Base-by-base conservation (phyloP, 2,329 filamentous ascomycete genomes). In the Fusarium redolens region DNA sequence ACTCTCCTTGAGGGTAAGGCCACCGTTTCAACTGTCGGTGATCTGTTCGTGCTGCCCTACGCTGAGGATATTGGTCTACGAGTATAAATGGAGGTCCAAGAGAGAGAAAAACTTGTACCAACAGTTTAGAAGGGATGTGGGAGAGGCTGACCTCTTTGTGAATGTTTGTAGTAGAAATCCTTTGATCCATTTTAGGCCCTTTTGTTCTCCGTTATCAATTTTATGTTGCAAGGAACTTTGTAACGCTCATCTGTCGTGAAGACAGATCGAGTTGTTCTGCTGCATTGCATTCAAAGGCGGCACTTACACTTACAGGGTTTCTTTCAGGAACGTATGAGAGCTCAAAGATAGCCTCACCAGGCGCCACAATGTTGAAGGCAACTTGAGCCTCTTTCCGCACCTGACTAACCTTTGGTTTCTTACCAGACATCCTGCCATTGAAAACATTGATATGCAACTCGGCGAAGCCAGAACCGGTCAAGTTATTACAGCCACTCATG, bases 11-110 rank as follows among this genome's bases (percentile, higher is more conserved):
- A 95, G 76, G 91, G 91, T 84, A 98, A 95, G 89, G 95, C 96
- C 57, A 92, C 94, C 60, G 93, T 98, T 72, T 92, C 94, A 71
- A 89, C 94, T 66, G 95, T 98, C 72, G 96, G 96, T 83, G 96
- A 99, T 82, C 89, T 99, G 78, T 92, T 94, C 84, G 89, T 92
- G 79, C 91, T 99, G 81, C 96, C 96, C 65, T 99, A 92, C 82
- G 96, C 95, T 75, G 93, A 95, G 85, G 96, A 99, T 82, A 88
- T 99, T 82, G 97, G 96, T 78, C 90, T 99, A 81, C 94, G 92
- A 83, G 94, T 97, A 89, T 99, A 97, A 90, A 90, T 74, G 67
- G 76, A 67, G 71, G 69, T 77, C 72, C 71, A 75, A 75, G 72
- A 71, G 77, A 77, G 75, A 77, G 68, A 78, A 81, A 78, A 81